Conservation (phyloP, 2,329 filamentous ascomycete species). For the Calycina herbarum region DNA sequence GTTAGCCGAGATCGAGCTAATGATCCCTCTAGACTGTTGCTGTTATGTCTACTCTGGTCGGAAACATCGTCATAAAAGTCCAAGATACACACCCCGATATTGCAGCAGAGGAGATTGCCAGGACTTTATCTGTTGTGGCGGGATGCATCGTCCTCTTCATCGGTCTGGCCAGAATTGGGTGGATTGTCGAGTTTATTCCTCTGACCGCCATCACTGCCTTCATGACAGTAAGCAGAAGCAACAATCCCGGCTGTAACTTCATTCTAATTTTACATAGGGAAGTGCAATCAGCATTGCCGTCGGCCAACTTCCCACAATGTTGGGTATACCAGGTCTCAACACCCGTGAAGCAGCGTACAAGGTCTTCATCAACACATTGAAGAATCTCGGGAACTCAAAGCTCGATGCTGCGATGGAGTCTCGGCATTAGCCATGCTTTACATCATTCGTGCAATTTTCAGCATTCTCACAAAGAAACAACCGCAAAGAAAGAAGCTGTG, state of each 20-base stretch:
- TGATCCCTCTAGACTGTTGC: constrained; percentile 70
- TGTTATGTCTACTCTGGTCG: constrained; percentile 89
- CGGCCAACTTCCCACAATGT: constrained; percentile 78
- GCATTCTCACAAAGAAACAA: constrained; percentile 64
- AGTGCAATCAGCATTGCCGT: constrained; percentile 88
- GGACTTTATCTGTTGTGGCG: constrained; percentile 73
- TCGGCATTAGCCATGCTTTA: constrained; percentile 79
- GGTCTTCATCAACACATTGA: constrained; percentile 81
- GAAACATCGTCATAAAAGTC: constrained; percentile 73
- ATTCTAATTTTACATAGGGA: constrained; percentile 37
- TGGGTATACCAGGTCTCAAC: constrained; percentile 71
- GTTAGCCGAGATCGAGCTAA: constrained; percentile 6
- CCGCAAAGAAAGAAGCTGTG: constrained; percentile 70
- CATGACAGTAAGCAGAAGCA: constrained; percentile 67
- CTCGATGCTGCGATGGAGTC: constrained; percentile 84
- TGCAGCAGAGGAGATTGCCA: constrained; percentile 68
- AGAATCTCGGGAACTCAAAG: constrained; percentile 63
- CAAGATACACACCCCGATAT: constrained; percentile 56
- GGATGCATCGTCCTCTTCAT: constrained; percentile 77
- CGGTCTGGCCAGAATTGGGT: constrained; percentile 77
- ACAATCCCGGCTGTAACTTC: not conserved
- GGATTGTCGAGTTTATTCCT: constrained; percentile 91
- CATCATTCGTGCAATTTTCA: constrained; percentile 66
- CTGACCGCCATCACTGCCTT: constrained; percentile 89
- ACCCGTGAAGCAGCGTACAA: constrained; percentile 78